These are phyloP conservation scores for Hemileccinum impolitum DNA, from an alignment of 768 basidiomycete species.

Conservation along the genomic window DNA sequence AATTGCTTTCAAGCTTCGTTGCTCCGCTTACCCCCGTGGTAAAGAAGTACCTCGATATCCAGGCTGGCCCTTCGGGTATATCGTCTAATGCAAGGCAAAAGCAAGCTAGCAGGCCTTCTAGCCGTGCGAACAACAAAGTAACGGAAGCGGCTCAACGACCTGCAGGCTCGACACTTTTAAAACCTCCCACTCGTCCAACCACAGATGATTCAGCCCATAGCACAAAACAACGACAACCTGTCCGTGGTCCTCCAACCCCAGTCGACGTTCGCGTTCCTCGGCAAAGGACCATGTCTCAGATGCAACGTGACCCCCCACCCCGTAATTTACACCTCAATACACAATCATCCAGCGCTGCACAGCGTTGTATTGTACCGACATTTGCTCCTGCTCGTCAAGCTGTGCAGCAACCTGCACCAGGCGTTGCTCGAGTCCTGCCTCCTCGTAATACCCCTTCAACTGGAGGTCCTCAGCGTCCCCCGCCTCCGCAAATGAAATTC, in stretches of 20 bases:
- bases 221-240: slow-evolving; percentile 8
- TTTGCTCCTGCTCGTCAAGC: slow-evolving; percentile 10
- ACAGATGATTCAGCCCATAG: neutral
- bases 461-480: slow-evolving; percentile 26
- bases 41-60: slow-evolving; percentile 69
- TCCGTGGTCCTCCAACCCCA: neutral
- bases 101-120: slow-evolving; percentile 23
- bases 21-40: slow-evolving; percentile 72
- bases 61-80: slow-evolving; percentile 4
- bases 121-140: slow-evolving; percentile 17
- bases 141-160: slow-evolving; percentile 8
- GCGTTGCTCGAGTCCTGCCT: slow-evolving; percentile 3
- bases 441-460: slow-evolving; percentile 1
- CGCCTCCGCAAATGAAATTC: slow-evolving; percentile 21
- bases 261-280: slow-evolving; percentile 12
- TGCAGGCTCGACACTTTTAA: slow-evolving; percentile 9
- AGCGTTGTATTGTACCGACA: slow-evolving; percentile 14
- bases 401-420: slow-evolving; percentile 5
- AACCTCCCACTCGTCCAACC: slow-evolving; percentile 8
- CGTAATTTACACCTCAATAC: slow-evolving; percentile 13
- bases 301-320: slow-evolving; percentile 14
- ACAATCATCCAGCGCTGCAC: slow-evolving; percentile 19
- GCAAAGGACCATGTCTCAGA: slow-evolving; percentile 18
- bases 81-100: slow-evolving; percentile 13
- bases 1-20: slow-evolving; percentile 51